Conservation (phyloP, 2,329 filamentous ascomycete genomes). For the Lachnellula occidentalis region DNA sequence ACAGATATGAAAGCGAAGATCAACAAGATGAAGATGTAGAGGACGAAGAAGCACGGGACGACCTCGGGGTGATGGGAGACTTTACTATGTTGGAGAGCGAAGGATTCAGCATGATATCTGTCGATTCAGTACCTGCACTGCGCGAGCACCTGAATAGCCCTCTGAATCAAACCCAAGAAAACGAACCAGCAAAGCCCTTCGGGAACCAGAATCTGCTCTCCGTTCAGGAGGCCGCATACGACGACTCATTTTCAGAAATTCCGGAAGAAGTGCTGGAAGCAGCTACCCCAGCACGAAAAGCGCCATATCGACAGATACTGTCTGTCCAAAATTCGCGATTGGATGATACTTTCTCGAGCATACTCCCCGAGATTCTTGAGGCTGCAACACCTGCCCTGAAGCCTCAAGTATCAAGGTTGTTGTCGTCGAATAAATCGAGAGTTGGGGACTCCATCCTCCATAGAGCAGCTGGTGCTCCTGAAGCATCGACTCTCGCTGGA, state of each 20-base stretch:
- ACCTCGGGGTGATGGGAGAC: constrained; percentile 34
- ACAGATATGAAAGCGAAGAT: not conserved
- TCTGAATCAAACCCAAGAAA: constrained; percentile 20
- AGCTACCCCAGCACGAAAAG: constrained; percentile 15
- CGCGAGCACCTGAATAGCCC: constrained; percentile 37
- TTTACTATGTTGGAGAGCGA: constrained; percentile 52
- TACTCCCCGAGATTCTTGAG: constrained; percentile 21
- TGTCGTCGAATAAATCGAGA: constrained; percentile 3
- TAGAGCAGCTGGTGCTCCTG: constrained; percentile 15
- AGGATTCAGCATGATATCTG: constrained; percentile 52
- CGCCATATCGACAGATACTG: constrained; percentile 11
- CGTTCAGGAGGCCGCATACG: constrained; percentile 4
- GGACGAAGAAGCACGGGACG: constrained; percentile 32
- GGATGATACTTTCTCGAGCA: constrained; percentile 26
- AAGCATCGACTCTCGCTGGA: constrained; percentile 18
- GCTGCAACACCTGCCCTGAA: constrained; percentile 20
- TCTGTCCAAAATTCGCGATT: constrained; percentile 11
- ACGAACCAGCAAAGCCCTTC: constrained; percentile 1
- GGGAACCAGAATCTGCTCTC: constrained; percentile 15
- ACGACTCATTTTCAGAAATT: constrained; percentile 26
- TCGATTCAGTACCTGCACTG: constrained; percentile 46
- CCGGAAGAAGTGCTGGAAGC: constrained; percentile 20
- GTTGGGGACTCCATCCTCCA: constrained; percentile 19
- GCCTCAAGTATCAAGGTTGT: constrained; percentile 10
- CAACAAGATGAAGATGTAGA: constrained; percentile 1